phyloP scores from a whole-genome alignment of 768 basidiomycete genomes.

The Lepiota venenata region DNA sequence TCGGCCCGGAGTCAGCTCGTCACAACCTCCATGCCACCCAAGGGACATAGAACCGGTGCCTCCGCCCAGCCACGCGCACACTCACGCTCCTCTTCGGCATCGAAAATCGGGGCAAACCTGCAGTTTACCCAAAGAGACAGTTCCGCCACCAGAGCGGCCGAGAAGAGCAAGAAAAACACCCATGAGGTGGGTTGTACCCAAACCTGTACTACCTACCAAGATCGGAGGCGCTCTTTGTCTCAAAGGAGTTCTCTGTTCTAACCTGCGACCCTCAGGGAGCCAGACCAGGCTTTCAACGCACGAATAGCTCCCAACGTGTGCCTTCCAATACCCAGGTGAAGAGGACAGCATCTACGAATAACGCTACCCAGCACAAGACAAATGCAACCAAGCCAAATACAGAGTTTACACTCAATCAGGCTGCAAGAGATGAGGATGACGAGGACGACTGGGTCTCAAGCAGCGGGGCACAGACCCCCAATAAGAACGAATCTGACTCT shows the following conservation, averaged over 20 bases:
- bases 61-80: conserved; percentile 53
- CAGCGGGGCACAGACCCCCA: conserved; percentile 70
- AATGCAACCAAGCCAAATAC: conserved; percentile 36
- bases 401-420: conserved; percentile 58
- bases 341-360: conserved; percentile 26
- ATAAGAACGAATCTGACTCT: conserved; percentile 43
- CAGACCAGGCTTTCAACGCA: conserved; percentile 25
- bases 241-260: conserved; percentile 16
- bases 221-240: conserved; percentile 18
- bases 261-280: conserved; percentile 18
- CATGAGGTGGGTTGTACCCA: conserved; percentile 38
- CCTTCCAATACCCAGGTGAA: conserved; percentile 20
- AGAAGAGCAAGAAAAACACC: conserved; percentile 50
- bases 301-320: conserved; percentile 32
- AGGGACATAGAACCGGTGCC: conserved; percentile 42
- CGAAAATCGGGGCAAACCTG: conserved; percentile 56
- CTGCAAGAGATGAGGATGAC: conserved; percentile 40
- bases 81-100: conserved; percentile 60
- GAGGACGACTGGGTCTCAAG: conserved; percentile 80
- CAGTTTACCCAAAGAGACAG: conserved; percentile 68
- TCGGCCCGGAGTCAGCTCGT: neutral
- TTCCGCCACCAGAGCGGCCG: conserved; percentile 37
- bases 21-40: conserved; percentile 40
- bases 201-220: conserved; percentile 14
- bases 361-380: conserved; percentile 19